Evolutionary conservation across 345 rosid genomes (phyloP), one percentile per base, ranked within the genome.

Genomic region (Eucalyptus pauciflora): DNA sequence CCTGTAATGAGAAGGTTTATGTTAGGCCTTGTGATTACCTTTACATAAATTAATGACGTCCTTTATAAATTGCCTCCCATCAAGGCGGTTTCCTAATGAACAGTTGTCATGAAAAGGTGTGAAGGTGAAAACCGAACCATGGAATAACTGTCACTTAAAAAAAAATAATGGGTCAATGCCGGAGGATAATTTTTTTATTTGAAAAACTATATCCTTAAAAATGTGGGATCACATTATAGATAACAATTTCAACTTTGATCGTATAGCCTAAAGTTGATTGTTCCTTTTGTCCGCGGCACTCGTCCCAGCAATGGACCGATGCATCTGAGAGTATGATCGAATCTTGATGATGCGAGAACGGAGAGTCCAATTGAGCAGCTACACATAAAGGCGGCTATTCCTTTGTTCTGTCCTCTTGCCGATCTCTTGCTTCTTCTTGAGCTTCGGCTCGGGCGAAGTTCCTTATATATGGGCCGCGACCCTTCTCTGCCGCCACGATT

Each of bases 221-320:
- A 18, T 52, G 58, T 52, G 58, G 24, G 10, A 7, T 18, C 24
- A 3, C 58, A 18, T 52, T 52, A 52, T 20, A 20, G 58, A 18
- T 3, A 52, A 7, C 4, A 1, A 10, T 52, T n/a, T 22, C 13
- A 4, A 56, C 62, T 79, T 87, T 93, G 93, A 89, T 89, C 25
- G 92, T 94, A 86, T 93, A 93, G 81, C 91, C 94, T 60, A 88
- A 91, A 90, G 90, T 92, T 13, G 94, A 95, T 87, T 94, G 89
- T 50, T 92, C 94, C 37, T 90, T 93, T 31, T 88, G 76, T 18
- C 92, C 16, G 91, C 91, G 27, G 91, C 94, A 54, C 90, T 95
- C 45, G 91, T 93, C 71, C 93, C 90, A 48, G 93, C 93, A 81
- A 93, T 87, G 96, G 94, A 88, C 92, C 94, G 79, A 93, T 94